These are phyloP conservation scores for Botrytis paeoniae DNA, from an alignment of 2,329 filamentous ascomycete species.

Conservation along the genomic window DNA sequence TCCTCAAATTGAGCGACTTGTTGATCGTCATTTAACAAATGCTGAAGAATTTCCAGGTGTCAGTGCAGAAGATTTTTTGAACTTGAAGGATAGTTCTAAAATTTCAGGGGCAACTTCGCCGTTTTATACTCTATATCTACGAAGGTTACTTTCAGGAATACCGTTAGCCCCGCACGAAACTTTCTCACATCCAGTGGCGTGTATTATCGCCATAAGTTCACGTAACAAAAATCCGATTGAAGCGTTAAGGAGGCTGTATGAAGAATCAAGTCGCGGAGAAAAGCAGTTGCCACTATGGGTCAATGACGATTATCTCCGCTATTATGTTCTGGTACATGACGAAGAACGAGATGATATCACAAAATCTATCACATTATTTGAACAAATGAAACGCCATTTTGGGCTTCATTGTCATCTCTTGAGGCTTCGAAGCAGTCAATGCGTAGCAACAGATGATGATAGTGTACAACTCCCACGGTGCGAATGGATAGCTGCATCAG, in stretches of 20 bases:
- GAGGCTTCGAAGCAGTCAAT: slow-evolving; percentile 78
- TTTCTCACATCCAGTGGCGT: slow-evolving; percentile 90
- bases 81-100: slow-evolving; percentile 37
- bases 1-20: slow-evolving; percentile 72
- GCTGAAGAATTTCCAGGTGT: slow-evolving; percentile 53
- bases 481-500: slow-evolving; percentile 84
- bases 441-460: slow-evolving; percentile 87
- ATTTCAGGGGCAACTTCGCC: slow-evolving; percentile 56
- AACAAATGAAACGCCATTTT: slow-evolving; percentile 99
- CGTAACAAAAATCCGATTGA: slow-evolving; percentile 81
- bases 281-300: slow-evolving; percentile 78
- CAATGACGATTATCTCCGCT: slow-evolving; percentile 85
- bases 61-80: slow-evolving; percentile 39
- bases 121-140: slow-evolving; percentile 82
- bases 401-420: slow-evolving; percentile 93
- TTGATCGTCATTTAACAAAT: slow-evolving; percentile 74
- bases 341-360: slow-evolving; percentile 93
- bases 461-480: slow-evolving; percentile 75
- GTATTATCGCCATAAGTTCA: slow-evolving; percentile 92
- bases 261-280: slow-evolving; percentile 75
- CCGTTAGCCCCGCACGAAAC: slow-evolving; percentile 83
- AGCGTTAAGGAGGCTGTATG: slow-evolving; percentile 78
- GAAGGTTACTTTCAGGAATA: slow-evolving; percentile 76
- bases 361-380: slow-evolving; percentile 85
- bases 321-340: slow-evolving; percentile 95